phyloP scores from a whole-genome alignment of 2,329 filamentous ascomycete species.

The Fusarium falciforme region DNA sequence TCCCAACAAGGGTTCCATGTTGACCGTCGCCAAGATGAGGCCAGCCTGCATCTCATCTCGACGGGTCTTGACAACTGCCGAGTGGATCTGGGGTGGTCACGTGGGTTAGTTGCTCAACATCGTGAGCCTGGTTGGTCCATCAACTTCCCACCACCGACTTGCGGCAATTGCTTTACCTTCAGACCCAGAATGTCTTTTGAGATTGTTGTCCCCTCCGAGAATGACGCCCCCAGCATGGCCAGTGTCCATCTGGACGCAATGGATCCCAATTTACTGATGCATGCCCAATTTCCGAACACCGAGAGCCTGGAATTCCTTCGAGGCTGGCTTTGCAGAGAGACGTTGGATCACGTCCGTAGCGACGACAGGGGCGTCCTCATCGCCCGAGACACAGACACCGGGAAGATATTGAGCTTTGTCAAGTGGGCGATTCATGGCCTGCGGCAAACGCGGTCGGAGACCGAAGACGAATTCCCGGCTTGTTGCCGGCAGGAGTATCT shows the following conservation, averaged over 20 bases:
- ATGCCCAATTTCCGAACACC: conserved; percentile 53
- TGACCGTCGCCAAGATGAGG: background rate
- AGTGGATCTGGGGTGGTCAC: conserved; percentile 15
- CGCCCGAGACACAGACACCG: conserved; percentile 46
- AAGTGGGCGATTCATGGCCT: conserved; percentile 49
- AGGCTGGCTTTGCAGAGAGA: conserved; percentile 47
- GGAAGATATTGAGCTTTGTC: conserved; percentile 48
- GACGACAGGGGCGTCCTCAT: conserved; percentile 47
- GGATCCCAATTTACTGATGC: conserved; percentile 53
- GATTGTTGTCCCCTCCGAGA: conserved; percentile 40
- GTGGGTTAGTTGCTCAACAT: conserved; percentile 22
- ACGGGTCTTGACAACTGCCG: background rate
- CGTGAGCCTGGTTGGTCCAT: conserved; percentile 2
- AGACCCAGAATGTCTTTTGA: conserved; percentile 43
- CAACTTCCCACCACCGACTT: conserved; percentile 11
- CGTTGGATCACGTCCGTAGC: conserved; percentile 44
- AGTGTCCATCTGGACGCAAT: conserved; percentile 54
- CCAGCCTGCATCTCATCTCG: background rate
- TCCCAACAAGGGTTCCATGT: background rate
- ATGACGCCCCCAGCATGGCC: conserved; percentile 41
- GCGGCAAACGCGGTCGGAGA: conserved; percentile 21
- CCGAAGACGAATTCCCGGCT: conserved; percentile 46
- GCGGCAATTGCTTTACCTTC: background rate
- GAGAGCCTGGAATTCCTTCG: conserved; percentile 45
- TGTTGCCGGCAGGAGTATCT: conserved; percentile 47